Base-by-base conservation (phyloP, 2,329 filamentous ascomycete genomes). In the Fusarium sp. region DNA sequence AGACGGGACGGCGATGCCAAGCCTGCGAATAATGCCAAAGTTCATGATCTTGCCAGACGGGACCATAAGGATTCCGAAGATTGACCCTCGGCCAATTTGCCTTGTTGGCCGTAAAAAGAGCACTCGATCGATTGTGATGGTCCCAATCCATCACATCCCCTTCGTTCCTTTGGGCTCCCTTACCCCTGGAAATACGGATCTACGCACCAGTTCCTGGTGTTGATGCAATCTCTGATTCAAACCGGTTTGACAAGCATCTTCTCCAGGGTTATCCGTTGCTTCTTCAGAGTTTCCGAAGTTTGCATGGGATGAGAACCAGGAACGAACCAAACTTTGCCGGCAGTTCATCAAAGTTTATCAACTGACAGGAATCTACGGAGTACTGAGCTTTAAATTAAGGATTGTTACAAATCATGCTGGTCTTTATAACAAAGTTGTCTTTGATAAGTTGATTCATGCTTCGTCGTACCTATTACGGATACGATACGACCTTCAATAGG, bases 111-210 rank as follows among this genome's bases (percentile, higher is more conserved):
- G 20, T n/a, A 28, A 62, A 18, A 46, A 47, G 38, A 54, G 18
- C 15, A 29, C 12, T n/a, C 21, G 33, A n/a, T n/a, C 26, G 41
- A 63, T 61, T 26, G 33, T 47, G 60, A 55, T 62, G 35, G 57
- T 23, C 57, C 24, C 37, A 24, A 48, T 47, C 21, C 16, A n/a
- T 28, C 18, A 24, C 33, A 13, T 33, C 20, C 18, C 21, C 20
- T 8, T 38, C n/a, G 39, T 24, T 56, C 35, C 20, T 38, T 43
- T 37, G 29, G 21, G 16, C 21, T 57, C 54, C 48, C 46, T 52
- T 26, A 31, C 49, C 39, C 11, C n/a, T 33, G 50, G 66, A 70
- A 67, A 69, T 67, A 61, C 44, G 61, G 61, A 69, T 63, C 66
- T 66, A 55, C 53, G 38, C 28, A 47, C 39, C 21, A 24, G 31